Base-by-base conservation (phyloP, 2,329 filamentous ascomycete species). In the Fusarium buxicola region DNA sequence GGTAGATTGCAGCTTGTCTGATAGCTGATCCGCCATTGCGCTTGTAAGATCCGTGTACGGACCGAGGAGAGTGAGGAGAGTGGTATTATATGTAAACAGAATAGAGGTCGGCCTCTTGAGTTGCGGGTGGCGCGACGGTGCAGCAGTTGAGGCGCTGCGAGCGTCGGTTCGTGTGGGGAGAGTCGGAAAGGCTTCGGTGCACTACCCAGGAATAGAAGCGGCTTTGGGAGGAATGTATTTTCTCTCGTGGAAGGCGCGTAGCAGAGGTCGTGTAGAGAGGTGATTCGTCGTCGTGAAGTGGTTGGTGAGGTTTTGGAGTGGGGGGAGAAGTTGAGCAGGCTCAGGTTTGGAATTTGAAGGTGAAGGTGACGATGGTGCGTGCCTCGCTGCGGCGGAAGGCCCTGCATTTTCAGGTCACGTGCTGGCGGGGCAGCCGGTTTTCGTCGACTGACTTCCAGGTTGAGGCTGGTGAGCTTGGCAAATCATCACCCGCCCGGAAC, bases 11-110 rank as follows among this genome's bases (percentile, higher is more conserved):
- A 81, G 73, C 74, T 79, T 76, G 57, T 81, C 78, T 75, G 74
- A 76, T 68, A 81, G 73, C 73, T 79, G 77, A 71, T 81, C 78
- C 69, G 79, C 73, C 79, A 81, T 81, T 72, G 69, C 73, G 68
- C 70, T 63, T 67, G 69, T 66, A 64, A 50, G 51, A 64, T 70
- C 65, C 66, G 65, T 69, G 64, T 65, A 60, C 64, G 62, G 69
- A 69, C 61, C 58, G 58, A 53, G 49, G 54, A 60, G 62, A 55
- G 54, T 63, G 40, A 59, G 55, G 50, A 41, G 49, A 50, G 50
- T 62, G 50, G 47, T 55, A 58, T 57, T 58, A 57, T 62, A 60
- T 65, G 68, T 63, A 69, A 64, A 59, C 49, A 62, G 69, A 60
- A 63, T 51, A 49, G 52, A 51, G 53, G 47, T 55, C 35, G 51